Evolutionary conservation across 495 filamentous ascomycete species (phyloP), one percentile per base, ranked within the genome.

Genomic region (Xylaria bambusicola): DNA sequence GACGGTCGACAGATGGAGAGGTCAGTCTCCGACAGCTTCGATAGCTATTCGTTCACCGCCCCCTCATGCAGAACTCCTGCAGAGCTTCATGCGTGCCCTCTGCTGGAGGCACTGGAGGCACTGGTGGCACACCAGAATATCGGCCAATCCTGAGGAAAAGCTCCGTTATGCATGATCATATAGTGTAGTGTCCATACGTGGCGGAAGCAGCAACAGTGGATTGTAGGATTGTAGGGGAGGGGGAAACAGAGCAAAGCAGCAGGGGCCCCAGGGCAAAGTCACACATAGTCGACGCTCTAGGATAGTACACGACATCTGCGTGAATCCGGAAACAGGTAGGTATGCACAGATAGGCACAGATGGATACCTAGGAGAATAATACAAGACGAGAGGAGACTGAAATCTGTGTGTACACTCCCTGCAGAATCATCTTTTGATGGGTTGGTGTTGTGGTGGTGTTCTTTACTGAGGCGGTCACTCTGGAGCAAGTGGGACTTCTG

Each of bases 41-140:
- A 40, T 4, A 26, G 53, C 18, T 17, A 46, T 49, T 49, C 56
- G 45, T 51, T 58, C 56, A 58, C 56, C 56, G 56, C 56, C 51
- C 13, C 9, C 38, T 51, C 35, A 48, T 44, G 45, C 55, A 50
- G 24, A 33, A n/a, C 46, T 17, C 38, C 24, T 50, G 33, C 8
- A 50, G 1, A 7, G 47, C 47, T 33, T 35, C 24, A 26, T 49
- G 46, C 35, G 24, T n/a, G 31, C 29, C 18, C 24, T 35, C 18
- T 51, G 46, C 29, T 33, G 29, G 29, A 5, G 29, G 29, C 29
- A 33, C 29, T 33, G 29, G n/a, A n/a, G n/a, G n/a, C n/a, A 27
- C 42, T 56, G 53, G 27, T 15, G 41, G 17, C 27, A 38, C 42
- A 13, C 42, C 40, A 33, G 18, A 41, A 13, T 31, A 50, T 15